A percentile compares a stretch with the other conserved stretches of the same genome.
Evolutionary conservation across 805 yeast genomes (phyloP).

Genomic region (Soucietia sequanensis): DNA sequence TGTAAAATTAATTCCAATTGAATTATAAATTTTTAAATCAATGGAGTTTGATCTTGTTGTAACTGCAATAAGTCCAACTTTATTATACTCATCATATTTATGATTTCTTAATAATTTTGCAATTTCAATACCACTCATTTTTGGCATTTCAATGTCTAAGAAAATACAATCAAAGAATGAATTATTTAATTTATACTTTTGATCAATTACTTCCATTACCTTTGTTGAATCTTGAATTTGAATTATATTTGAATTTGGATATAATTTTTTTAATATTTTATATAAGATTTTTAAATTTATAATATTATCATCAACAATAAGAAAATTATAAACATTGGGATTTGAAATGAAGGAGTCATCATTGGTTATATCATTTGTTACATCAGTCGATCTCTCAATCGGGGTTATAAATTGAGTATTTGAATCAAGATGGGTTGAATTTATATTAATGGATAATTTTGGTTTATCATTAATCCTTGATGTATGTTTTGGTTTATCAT

Average conservation of each 20-base stretch:
- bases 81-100: slow-evolving; percentile 10
- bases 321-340: slow-evolving; percentile 15
- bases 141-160: slow-evolving; percentile 48
- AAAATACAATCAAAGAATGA: slow-evolving; percentile 31
- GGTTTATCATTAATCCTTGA: too few relatives aligned
- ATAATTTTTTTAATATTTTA: slow-evolving; percentile 29
- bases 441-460: too few relatives aligned
- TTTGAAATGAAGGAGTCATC: slow-evolving; percentile 13
- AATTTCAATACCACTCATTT: slow-evolving; percentile 37
- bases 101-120: slow-evolving; percentile 18
- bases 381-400: neutral
- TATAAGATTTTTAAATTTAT: slow-evolving; percentile 38
- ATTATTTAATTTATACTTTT: neutral
- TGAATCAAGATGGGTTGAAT: too few relatives aligned
- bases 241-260: slow-evolving; percentile 29
- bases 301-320: slow-evolving; percentile 42
- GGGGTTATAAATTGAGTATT: neutral
- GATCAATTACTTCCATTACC: slow-evolving; percentile 18
- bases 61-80: slow-evolving; percentile 38
- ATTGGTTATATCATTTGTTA: neutral
- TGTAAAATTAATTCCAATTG: slow-evolving; percentile 40
- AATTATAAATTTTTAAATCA: slow-evolving; percentile 29
- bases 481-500: too few relatives aligned
- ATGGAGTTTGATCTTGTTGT: slow-evolving; percentile 30
- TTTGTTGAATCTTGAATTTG: slow-evolving; percentile 29